Conservation (phyloP, 129 eudicot genomes). For the Smallanthus sonchifolius region DNA sequence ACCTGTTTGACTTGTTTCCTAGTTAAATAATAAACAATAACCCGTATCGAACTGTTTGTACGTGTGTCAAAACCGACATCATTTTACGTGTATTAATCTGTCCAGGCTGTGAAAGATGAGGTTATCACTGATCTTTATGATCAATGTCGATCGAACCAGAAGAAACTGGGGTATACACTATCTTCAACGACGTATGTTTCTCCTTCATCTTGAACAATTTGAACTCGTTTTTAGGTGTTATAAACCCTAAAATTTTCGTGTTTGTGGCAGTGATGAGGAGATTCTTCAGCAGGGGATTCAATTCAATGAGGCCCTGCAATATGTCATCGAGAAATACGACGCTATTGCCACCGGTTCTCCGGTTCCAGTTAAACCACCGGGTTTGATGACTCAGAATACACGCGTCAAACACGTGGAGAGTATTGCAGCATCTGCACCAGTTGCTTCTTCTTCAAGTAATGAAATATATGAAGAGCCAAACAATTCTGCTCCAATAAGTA, state of each 20-base stretch:
- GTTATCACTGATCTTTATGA: constrained; percentile 79
- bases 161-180: constrained; percentile 68
- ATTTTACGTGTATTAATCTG: neutral
- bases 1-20: neutral
- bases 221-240: neutral
- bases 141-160: constrained; percentile 86
- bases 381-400: constrained; percentile 10
- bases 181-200: constrained; percentile 50
- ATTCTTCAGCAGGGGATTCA: constrained; percentile 78
- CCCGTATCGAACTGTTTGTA: neutral
- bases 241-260: neutral
- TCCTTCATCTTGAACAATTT: neutral
- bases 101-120: constrained; percentile 78
- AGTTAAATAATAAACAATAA: no score
- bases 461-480: constrained; percentile 69
- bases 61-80: neutral
- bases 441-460: neutral
- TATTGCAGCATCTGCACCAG: constrained; percentile 32
- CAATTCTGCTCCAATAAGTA: constrained; percentile 51
- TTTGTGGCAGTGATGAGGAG: constrained; percentile 70
- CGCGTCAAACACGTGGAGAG: constrained; percentile 31
- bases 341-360: constrained; percentile 84
- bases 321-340: constrained; percentile 70
- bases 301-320: constrained; percentile 59
- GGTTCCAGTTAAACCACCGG: constrained; percentile 35